Percentiles rank a stretch among this genome's conserved stretches.
These are phyloP conservation scores for Tolypocladium sp. DNA, from an alignment of 2,329 filamentous ascomycete species.

Conservation along the genomic window DNA sequence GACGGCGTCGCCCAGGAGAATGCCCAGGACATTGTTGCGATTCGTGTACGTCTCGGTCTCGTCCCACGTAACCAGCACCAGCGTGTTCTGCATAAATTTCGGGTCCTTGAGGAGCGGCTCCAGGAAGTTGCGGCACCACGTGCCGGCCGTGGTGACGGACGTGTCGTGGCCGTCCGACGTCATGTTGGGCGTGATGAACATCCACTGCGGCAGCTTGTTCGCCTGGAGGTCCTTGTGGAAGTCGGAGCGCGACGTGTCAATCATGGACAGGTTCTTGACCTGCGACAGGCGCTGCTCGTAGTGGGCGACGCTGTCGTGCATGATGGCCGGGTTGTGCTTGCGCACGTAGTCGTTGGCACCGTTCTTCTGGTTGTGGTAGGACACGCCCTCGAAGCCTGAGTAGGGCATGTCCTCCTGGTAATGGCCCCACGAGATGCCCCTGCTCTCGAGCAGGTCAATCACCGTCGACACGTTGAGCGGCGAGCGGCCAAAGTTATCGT, in stretches of 20 bases:
- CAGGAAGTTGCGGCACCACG: conserved; percentile 60
- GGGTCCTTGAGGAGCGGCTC: conserved; percentile 59
- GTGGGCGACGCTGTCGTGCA: conserved; percentile 56
- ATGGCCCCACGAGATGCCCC: conserved; percentile 56
- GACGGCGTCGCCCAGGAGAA: conserved; percentile 69
- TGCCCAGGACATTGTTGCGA: conserved; percentile 59
- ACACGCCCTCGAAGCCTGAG: conserved; percentile 58
- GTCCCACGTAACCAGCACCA: conserved; percentile 71
- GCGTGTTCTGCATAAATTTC: conserved; percentile 66
- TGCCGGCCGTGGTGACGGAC: conserved; percentile 57
- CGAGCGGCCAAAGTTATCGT: conserved; percentile 54
- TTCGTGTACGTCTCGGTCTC: conserved; percentile 62
- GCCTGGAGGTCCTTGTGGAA: conserved; percentile 60
- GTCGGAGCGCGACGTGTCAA: conserved; percentile 31
- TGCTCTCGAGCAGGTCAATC: conserved; percentile 58
- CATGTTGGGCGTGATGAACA: conserved; percentile 68
- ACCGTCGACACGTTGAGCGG: conserved; percentile 55
- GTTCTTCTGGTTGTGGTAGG: conserved; percentile 55
- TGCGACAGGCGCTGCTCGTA: conserved; percentile 50
- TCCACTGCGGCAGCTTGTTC: conserved; percentile 60
- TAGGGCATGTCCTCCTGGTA: conserved; percentile 77
- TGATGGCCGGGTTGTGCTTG: conserved; percentile 65
- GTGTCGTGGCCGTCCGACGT: conserved; percentile 70
- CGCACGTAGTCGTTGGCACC: conserved; percentile 69
- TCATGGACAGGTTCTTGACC: conserved; percentile 59